phyloP scores from a whole-genome alignment of 176 grass and related monocot species.

The Urochloa ruziziensis region DNA sequence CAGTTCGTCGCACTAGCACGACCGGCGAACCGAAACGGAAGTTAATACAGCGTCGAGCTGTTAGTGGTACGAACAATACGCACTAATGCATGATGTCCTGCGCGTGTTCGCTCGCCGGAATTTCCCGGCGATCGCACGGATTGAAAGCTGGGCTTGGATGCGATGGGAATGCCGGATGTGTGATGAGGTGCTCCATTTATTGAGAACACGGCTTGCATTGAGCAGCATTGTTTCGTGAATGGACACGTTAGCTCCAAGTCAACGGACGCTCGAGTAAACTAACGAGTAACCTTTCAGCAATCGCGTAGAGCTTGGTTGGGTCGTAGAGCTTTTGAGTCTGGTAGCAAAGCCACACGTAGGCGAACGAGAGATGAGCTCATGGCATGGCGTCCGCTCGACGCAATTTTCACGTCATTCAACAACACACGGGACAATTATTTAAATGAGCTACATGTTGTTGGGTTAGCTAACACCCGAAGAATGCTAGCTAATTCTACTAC shows the following conservation, averaged over 20 bases:
- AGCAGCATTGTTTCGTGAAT: not conserved
- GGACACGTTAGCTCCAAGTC: not conserved
- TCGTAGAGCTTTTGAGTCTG: not conserved
- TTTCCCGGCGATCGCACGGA: not conserved
- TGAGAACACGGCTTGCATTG: not conserved
- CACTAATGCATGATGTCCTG: not conserved
- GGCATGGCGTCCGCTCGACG: not conserved
- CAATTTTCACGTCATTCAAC: not conserved
- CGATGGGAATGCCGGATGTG: not conserved
- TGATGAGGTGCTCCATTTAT: not conserved
- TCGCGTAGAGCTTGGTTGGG: not conserved
- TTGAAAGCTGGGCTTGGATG: not conserved
- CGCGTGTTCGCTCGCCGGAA: no score
- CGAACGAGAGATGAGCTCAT: not conserved
- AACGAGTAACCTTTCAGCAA: not conserved
- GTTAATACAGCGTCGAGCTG: no score
- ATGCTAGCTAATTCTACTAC: no score
- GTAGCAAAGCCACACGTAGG: not conserved
- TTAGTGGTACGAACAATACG: not conserved
- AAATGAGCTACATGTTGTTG: no score
- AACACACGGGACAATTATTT: no score
- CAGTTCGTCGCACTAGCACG: not conserved
- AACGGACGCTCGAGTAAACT: not conserved
- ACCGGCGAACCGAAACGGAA: not conserved
- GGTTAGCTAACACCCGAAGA: no score